Evolutionary conservation across 148 eudicot species (phyloP).

Genomic region (Heliosperma pusillum): DNA sequence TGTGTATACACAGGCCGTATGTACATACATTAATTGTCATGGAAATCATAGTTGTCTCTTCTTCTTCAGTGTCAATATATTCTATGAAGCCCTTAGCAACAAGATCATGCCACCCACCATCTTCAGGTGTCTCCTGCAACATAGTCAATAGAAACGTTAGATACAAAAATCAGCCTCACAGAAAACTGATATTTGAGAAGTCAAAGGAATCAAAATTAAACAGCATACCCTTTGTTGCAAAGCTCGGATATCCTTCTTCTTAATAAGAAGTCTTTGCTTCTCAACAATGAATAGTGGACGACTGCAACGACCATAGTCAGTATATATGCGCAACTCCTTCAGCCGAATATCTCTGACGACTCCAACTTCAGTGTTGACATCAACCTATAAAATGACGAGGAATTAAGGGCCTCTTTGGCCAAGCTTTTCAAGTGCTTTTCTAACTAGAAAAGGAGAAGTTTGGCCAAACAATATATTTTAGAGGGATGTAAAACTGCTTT

Average conservation of each 20-base stretch:
- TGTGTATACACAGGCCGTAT: not conserved
- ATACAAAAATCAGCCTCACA: conserved; percentile 1
- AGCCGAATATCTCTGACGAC: conserved; percentile 90
- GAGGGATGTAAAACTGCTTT: too few relatives aligned
- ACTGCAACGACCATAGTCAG: conserved; percentile 97
- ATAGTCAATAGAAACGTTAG: not conserved
- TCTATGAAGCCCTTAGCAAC: conserved; percentile 87
- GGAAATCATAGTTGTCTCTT: conserved; percentile 98
- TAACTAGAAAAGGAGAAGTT: too few relatives aligned
- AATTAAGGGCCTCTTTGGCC: too few relatives aligned
- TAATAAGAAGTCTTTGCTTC: conserved; percentile 81
- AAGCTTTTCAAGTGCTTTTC: too few relatives aligned
- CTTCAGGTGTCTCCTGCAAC: conserved; percentile 82
- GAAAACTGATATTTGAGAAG: conserved; percentile 3
- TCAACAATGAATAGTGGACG: conserved; percentile 95
- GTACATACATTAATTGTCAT: conserved; percentile 93
- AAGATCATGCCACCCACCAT: conserved; percentile 96
- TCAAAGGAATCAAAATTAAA: not conserved
- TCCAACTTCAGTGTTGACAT: conserved; percentile 94
- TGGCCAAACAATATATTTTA: too few relatives aligned
- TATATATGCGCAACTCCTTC: conserved; percentile 89
- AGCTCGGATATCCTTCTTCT: conserved; percentile 74
- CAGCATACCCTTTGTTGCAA: conserved; percentile 73
- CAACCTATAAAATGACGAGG: conserved; percentile 47
- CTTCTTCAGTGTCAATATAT: conserved; percentile 97